phyloP scores from a whole-genome alignment of 352 stramenopile species.

The Pythium vanterpoolii region DNA sequence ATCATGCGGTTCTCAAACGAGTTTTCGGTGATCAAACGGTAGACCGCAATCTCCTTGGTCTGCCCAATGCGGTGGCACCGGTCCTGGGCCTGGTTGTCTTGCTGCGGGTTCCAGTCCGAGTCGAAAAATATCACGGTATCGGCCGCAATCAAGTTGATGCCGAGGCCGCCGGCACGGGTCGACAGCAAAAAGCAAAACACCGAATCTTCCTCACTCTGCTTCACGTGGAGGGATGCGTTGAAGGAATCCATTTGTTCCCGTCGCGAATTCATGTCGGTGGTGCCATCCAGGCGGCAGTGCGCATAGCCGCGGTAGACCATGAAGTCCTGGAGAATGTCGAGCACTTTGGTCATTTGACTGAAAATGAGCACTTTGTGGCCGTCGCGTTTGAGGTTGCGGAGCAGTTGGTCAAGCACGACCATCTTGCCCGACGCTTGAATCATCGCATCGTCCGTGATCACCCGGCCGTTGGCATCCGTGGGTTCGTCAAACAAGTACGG shows the following conservation, averaged over 20 bases:
- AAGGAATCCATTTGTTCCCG: constrained; percentile 98
- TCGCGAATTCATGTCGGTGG: constrained; percentile 89
- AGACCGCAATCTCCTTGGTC: constrained; percentile 89
- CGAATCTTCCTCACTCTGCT: constrained; percentile 35
- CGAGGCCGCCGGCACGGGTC: constrained; percentile 94
- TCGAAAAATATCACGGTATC: constrained; percentile 98
- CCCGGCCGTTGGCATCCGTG: constrained; percentile 42
- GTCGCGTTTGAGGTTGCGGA: constrained; percentile 92
- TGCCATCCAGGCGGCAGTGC: constrained; percentile 97
- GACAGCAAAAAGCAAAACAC: constrained; percentile 85
- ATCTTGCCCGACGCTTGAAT: constrained; percentile 96
- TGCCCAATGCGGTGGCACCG: constrained; percentile 90
- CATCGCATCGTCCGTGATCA: constrained; percentile 85
- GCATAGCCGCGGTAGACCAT: constrained; percentile 82
- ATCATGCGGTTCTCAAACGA: constrained; percentile 95
- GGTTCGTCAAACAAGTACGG: constrained; percentile 88
- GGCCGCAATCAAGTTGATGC: constrained; percentile 96
- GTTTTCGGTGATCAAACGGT: constrained; percentile 91
- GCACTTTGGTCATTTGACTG: constrained; percentile 97
- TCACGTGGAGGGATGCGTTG: constrained; percentile 61
- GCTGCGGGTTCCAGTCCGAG: constrained; percentile 99
- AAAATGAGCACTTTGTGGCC: constrained; percentile 99
- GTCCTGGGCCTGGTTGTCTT: constrained; percentile 92
- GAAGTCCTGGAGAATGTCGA: constrained; percentile 99
- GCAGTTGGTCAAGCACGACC: constrained; percentile 97